Conservation (phyloP, 2,329 filamentous ascomycete species). For the Fusarium graminum region DNA sequence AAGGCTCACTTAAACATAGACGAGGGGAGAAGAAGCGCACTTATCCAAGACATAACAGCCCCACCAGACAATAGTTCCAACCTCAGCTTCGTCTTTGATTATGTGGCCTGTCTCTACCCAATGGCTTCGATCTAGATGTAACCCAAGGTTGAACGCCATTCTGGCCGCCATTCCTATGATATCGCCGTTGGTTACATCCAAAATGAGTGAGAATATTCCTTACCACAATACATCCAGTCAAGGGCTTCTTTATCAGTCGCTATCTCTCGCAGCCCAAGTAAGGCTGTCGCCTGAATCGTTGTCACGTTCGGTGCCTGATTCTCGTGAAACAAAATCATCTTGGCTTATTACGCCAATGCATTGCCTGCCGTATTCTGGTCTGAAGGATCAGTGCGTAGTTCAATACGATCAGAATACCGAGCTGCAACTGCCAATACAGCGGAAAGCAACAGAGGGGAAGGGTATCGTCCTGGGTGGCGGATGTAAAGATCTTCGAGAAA, state of each 20-base stretch:
- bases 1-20: fast-evolving
- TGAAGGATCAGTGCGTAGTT: neutral
- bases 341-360: neutral
- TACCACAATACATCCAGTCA: conserved; percentile 13
- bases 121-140: neutral
- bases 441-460: neutral
- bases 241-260: conserved; percentile 5
- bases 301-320: conserved; percentile 4
- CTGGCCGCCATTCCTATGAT: neutral
- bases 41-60: conserved; percentile 3
- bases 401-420: conserved; percentile 2
- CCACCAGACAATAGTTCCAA: conserved; percentile 3
- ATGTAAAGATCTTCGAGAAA: conserved; percentile 1
- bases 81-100: neutral
- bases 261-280: neutral
- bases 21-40: neutral
- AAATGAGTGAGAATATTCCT: neutral
- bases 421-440: neutral
- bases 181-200: neutral
- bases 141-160: conserved; percentile 6
- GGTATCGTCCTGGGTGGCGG: neutral
- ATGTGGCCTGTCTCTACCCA: neutral
- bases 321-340: conserved; percentile 5
- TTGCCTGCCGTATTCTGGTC: neutral
- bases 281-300: neutral